Percentiles rank a stretch among this genome's conserved stretches.
Evolutionary conservation across 768 basidiomycete genomes (phyloP).

Genomic region (Calocybe cyanea): DNA sequence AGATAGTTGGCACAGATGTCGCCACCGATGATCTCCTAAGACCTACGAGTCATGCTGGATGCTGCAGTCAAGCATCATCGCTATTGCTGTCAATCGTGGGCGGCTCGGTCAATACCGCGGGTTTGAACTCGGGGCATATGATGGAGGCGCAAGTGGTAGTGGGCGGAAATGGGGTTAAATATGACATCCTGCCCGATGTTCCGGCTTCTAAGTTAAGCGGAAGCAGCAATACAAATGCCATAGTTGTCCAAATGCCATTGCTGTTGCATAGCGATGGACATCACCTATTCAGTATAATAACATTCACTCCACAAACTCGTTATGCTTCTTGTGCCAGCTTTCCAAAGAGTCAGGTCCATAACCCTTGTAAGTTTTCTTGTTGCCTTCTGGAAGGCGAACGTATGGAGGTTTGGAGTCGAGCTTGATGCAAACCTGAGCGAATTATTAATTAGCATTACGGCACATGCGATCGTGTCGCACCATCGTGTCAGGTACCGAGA

Average conservation of each 20-base stretch:
- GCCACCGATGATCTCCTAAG: too few relatives aligned
- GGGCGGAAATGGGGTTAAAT: not conserved
- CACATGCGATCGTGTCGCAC: not conserved
- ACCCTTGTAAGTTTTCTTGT: conserved; percentile 40
- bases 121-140: not conserved
- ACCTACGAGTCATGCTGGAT: too few relatives aligned
- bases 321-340: conserved; percentile 55
- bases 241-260: not conserved
- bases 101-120: too few relatives aligned
- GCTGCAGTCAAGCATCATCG: too few relatives aligned
- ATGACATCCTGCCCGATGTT: not conserved
- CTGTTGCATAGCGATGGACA: not conserved
- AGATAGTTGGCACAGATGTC: too few relatives aligned
- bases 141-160: not conserved
- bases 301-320: conserved; percentile 13
- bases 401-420: conserved; percentile 27
- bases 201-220: not conserved
- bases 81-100: too few relatives aligned
- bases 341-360: conserved; percentile 49
- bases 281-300: too few relatives aligned
- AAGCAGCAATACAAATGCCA: not conserved
- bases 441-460: not conserved
- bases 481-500: conserved; percentile 40
- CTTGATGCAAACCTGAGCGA: conserved; percentile 40
- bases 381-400: conserved; percentile 59